Conservation (phyloP, 2,329 filamentous ascomycete species). For the Ophiostoma fasciatum region DNA sequence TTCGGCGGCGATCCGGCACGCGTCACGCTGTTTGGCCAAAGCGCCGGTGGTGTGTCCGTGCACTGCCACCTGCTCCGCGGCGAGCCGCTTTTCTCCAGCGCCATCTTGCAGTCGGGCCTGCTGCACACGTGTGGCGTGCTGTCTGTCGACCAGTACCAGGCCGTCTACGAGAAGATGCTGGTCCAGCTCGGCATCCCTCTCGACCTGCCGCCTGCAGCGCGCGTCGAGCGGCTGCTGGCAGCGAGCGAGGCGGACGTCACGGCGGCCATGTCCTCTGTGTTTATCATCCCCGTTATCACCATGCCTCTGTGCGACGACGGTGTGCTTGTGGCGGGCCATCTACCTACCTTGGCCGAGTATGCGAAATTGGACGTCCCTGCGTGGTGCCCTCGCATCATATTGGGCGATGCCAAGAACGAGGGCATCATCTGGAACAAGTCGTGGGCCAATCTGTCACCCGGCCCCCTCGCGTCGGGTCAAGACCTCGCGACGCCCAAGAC, state of each 20-base stretch:
- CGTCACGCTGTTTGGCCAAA: conserved; percentile 7
- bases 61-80: conserved; percentile 6
- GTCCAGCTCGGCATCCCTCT: background rate
- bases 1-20: conserved; percentile 6
- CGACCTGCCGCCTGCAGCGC: background rate
- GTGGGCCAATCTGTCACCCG: conserved; percentile 1
- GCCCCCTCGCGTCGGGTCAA: background rate
- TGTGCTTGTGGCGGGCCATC: conserved; percentile 1
- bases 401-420: conserved; percentile 12
- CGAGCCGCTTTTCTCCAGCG: conserved; percentile 8
- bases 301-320: conserved; percentile 9
- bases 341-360: conserved; percentile 5
- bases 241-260: conserved; percentile 1
- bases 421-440: conserved; percentile 15
- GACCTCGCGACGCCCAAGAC: conserved; percentile 6
- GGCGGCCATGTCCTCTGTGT: conserved; percentile 5
- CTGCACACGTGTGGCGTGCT: conserved; percentile 6
- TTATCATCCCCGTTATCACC: conserved; percentile 7
- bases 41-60: conserved; percentile 6
- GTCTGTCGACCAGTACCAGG: conserved; percentile 5
- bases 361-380: background rate
- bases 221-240: conserved; percentile 1
- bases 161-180: conserved; percentile 8
- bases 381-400: conserved; percentile 11
- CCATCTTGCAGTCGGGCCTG: conserved; percentile 10